Conservation (phyloP, 495 filamentous ascomycete genomes). For the Chaetomidium leptoderma region DNA sequence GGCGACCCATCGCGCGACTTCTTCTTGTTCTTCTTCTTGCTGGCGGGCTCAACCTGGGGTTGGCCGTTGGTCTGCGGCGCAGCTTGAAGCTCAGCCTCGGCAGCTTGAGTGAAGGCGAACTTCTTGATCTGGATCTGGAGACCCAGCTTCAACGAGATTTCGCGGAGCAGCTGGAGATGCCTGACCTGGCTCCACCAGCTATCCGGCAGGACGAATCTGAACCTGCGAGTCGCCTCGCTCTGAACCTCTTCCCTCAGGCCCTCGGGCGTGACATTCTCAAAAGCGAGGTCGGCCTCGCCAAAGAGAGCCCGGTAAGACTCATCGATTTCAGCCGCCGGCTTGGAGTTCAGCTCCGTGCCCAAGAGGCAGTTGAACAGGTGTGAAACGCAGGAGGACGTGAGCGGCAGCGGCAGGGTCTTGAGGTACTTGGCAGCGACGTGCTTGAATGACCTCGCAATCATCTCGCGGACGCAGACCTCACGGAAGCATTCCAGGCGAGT, state of each 20-base stretch:
- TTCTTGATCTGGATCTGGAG: conserved; percentile 81
- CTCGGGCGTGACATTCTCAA: conserved; percentile 70
- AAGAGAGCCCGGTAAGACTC: conserved; percentile 68
- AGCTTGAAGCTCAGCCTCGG: conserved; percentile 31
- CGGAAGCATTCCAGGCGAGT: conserved; percentile 71
- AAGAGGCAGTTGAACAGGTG: conserved; percentile 95
- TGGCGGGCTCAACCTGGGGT: conserved; percentile 28
- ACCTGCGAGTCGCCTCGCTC: conserved; percentile 66
- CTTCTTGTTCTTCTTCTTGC: conserved; percentile 72
- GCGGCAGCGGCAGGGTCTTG: conserved; percentile 70
- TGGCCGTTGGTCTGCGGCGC: conserved; percentile 31
- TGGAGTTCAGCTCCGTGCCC: conserved; percentile 68
- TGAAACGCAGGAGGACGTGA: conserved; percentile 69
- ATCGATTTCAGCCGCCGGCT: conserved; percentile 73
- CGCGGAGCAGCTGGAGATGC: conserved; percentile 81
- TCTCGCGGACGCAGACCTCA: conserved; percentile 78
- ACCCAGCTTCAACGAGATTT: conserved; percentile 84
- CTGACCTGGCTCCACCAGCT: conserved; percentile 62
- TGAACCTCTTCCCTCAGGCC: conserved; percentile 65
- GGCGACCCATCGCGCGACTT: conserved; percentile 51
- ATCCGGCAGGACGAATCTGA: conserved; percentile 65
- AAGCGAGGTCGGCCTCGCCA: conserved; percentile 75
- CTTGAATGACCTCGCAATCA: conserved; percentile 91
- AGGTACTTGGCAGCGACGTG: conserved; percentile 78
- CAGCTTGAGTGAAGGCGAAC: conserved; percentile 59